Percentiles rank a stretch among this genome's conserved stretches.
Conservation (phyloP, 2,329 filamentous ascomycete genomes). For the Ophiostoma australiae region DNA sequence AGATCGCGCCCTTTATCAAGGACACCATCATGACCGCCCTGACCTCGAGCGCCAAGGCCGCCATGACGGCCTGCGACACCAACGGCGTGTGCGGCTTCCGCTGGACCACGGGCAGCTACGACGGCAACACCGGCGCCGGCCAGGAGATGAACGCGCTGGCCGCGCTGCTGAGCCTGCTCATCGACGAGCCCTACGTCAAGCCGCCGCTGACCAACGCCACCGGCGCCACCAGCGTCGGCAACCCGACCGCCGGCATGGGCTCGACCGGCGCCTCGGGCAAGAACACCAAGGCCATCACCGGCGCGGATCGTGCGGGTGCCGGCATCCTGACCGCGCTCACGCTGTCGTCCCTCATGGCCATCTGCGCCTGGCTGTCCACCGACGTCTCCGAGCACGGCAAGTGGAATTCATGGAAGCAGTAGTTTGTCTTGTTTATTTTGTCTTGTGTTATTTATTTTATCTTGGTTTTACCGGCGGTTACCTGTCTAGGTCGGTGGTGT, state of each 20-base stretch:
- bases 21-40: slow-evolving; percentile 54
- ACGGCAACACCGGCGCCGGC: slow-evolving; percentile 45
- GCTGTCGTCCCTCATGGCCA: slow-evolving; percentile 50
- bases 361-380: slow-evolving; percentile 36
- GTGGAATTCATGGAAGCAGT: slow-evolving; percentile 16
- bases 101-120: slow-evolving; percentile 47
- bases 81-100: slow-evolving; percentile 59
- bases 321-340: slow-evolving; percentile 58
- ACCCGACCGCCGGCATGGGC: slow-evolving; percentile 33
- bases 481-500: slow-evolving; percentile 6
- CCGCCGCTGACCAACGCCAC: slow-evolving; percentile 38
- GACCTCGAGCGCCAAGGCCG: slow-evolving; percentile 52
- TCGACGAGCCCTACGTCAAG: slow-evolving; percentile 31
- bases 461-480: neutral
- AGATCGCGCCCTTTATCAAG: slow-evolving; percentile 57
- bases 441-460: neutral
- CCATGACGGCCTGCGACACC: slow-evolving; percentile 53
- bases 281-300: slow-evolving; percentile 44
- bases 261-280: slow-evolving; percentile 22
- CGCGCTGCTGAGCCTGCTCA: slow-evolving; percentile 44
- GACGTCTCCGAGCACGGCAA: slow-evolving; percentile 21
- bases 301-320: slow-evolving; percentile 63
- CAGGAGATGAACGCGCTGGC: slow-evolving; percentile 50
- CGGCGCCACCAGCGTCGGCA: slow-evolving; percentile 40
- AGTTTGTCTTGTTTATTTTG: neutral